These are phyloP conservation scores for Porphyrellus sp. DNA, from an alignment of 1,284 basidiomycete genomes.

Conservation along the genomic window DNA sequence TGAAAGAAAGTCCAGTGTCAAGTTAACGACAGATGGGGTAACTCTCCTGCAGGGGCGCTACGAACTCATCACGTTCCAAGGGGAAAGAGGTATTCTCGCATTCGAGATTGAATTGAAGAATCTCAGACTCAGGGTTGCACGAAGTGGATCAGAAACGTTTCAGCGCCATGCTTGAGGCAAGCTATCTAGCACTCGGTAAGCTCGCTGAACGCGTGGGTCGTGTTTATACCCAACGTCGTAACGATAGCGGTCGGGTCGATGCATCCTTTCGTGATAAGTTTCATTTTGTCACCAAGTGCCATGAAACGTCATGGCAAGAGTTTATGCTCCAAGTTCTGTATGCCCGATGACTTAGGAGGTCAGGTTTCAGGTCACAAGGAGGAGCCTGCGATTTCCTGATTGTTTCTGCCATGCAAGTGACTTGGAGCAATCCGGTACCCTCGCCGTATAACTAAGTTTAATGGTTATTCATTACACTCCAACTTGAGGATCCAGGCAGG, in stretches of 20 bases:
- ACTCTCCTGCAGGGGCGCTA: conserved; percentile 11
- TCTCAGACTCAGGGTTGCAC: conserved; percentile 26
- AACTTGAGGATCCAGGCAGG: not conserved
- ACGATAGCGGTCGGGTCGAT: conserved; percentile 11
- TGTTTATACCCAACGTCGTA: not conserved
- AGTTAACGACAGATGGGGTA: conserved; percentile 9
- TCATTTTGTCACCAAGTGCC: conserved; percentile 9
- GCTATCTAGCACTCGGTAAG: conserved; percentile 9
- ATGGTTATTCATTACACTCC: not conserved
- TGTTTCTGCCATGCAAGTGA: not conserved
- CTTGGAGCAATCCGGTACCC: not conserved
- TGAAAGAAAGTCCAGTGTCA: conserved; percentile 12
- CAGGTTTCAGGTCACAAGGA: conserved; percentile 2
- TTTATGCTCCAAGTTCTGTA: not conserved
- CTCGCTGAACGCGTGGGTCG: conserved; percentile 14
- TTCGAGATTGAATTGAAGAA: conserved; percentile 26
- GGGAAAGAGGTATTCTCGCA: conserved; percentile 20
- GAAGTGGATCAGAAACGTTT: conserved; percentile 27
- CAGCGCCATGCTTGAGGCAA: conserved; percentile 15
- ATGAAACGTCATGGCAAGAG: conserved; percentile 6
- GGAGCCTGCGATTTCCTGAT: conserved; percentile 7
- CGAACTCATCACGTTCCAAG: conserved; percentile 20
- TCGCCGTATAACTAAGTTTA: conserved; percentile 5
- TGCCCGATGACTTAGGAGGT: not conserved
- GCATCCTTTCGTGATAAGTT: not conserved